Evolutionary conservation across 2,329 filamentous ascomycete species (phyloP).

Genomic region (Podosphaera xanthii): DNA sequence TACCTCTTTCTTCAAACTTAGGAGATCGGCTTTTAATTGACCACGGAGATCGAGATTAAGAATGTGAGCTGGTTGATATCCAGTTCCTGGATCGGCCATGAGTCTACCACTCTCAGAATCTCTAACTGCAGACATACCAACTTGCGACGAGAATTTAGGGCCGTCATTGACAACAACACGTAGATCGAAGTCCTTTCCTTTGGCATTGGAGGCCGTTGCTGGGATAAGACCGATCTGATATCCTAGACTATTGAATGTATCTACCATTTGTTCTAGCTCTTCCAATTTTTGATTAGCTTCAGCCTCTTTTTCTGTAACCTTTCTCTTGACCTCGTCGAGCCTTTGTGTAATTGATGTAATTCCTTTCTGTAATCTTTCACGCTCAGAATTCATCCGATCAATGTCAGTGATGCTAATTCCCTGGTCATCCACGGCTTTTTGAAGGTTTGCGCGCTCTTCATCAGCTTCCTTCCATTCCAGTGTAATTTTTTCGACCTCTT

Average conservation of each 20-base stretch:
- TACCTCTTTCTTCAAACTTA: slow-evolving; percentile 65
- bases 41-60: slow-evolving; percentile 76
- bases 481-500: slow-evolving; percentile 61
- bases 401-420: slow-evolving; percentile 97
- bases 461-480: slow-evolving; percentile 59
- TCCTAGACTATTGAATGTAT: slow-evolving; percentile 79
- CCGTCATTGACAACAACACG: slow-evolving; percentile 57
- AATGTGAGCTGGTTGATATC: slow-evolving; percentile 75
- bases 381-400: slow-evolving; percentile 92
- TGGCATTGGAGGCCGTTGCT: slow-evolving; percentile 60
- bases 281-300: slow-evolving; percentile 73
- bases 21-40: slow-evolving; percentile 55
- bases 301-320: slow-evolving; percentile 65
- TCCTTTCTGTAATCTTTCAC: slow-evolving; percentile 75
- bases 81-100: slow-evolving; percentile 57
- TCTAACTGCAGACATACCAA: slow-evolving; percentile 17
- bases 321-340: slow-evolving; percentile 67
- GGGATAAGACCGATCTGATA: slow-evolving; percentile 90
- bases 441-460: slow-evolving; percentile 55
- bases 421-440: slow-evolving; percentile 72
- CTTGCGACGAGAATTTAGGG: slow-evolving; percentile 47
- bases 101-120: slow-evolving; percentile 45
- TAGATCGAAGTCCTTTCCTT: slow-evolving; percentile 67
- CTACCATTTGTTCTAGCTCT: slow-evolving; percentile 73
- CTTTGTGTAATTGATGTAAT: slow-evolving; percentile 55